A percentile compares a stretch with the other conserved stretches of the same genome.
Evolutionary conservation across 345 rosid genomes (phyloP).

Genomic region (Acer negundo): DNA sequence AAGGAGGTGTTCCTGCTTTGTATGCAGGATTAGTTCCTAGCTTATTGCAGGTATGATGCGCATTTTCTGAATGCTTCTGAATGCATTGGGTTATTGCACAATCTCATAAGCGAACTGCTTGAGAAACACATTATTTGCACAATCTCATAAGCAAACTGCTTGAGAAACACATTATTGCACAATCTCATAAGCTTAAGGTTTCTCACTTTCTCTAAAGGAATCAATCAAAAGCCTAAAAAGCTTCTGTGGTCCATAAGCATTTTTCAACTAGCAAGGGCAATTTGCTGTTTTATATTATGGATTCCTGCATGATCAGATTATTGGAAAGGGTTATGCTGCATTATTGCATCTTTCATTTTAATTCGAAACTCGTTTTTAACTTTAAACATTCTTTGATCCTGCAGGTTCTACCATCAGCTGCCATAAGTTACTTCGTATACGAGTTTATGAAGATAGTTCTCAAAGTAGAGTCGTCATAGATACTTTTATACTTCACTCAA

Average conservation of each 20-base stretch:
- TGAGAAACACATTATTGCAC: not conserved
- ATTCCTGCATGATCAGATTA: not conserved
- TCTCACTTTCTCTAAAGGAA: no score
- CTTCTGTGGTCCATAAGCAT: not conserved
- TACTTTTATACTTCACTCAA: not conserved
- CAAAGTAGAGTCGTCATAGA: slow-evolving; percentile 62
- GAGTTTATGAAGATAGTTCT: slow-evolving; percentile 93
- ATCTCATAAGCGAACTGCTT: not conserved
- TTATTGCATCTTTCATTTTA: not conserved
- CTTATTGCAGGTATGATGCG: slow-evolving; percentile 73
- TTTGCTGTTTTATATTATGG: not conserved
- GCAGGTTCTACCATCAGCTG: slow-evolving; percentile 93
- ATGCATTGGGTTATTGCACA: not conserved
- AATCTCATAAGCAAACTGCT: not conserved
- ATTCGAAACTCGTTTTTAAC: not conserved
- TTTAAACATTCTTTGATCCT: slow-evolving; percentile 11
- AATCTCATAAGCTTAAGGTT: not conserved
- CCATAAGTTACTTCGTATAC: slow-evolving; percentile 81
- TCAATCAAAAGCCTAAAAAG: no score
- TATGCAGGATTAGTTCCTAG: slow-evolving; percentile 86
- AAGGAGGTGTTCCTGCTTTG: slow-evolving; percentile 86
- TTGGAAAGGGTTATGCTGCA: not conserved
- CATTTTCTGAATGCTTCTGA: not conserved
- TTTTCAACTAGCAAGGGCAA: not conserved
- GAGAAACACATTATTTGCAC: not conserved